Base-by-base conservation (phyloP, 345 rosid species). In the Linum tenue region DNA sequence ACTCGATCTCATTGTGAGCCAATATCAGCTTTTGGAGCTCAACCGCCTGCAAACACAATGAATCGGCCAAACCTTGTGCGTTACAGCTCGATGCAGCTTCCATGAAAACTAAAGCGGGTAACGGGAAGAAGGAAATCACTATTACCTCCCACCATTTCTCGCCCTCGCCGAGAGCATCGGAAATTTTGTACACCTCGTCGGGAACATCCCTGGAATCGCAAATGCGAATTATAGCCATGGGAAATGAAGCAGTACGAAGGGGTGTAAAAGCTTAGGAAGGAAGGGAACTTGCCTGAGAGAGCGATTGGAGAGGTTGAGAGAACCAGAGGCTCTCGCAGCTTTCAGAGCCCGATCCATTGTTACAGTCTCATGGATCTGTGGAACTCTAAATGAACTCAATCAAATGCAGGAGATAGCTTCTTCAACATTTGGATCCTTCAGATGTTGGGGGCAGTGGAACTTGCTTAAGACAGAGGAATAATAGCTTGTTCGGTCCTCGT, bases 71-170 rank as follows among this genome's bases (percentile, higher is more conserved):
- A 36, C 44, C 37, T 3, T 9, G 22, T 43, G 38, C 3, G 5
- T 38, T 36, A 22, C 38, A 40, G 16, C 48, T 2, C 11, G 59
- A 59, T 31, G 63, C 65, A 63, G 42, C 50, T 40, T 40, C 55
- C 35, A n/a, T 62, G 56, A 73, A 22, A 57, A 22, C 9, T 59
- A 35, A 12, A 22, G 16, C 35, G 60, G 7, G 5, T 5, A 37
- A 39, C 11, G 9, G 9, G 39, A 60, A 6, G 2, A 38, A 48
- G 14, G 7, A 72, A 15, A 10, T 16, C n/a, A 55, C 12, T 3
- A 48, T 73, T 67, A 92, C 98, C 98, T 92, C 98, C 97, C 98
- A 90, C 94, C 98, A 92, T 67, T 89, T 92, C 63, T 86, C 96
- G 15, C 84, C 91, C 53, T 86, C 92, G 22, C 94, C 90, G 5